These are phyloP conservation scores for Botrytis medusae DNA, from an alignment of 2,329 filamentous ascomycete genomes.

Conservation along the genomic window DNA sequence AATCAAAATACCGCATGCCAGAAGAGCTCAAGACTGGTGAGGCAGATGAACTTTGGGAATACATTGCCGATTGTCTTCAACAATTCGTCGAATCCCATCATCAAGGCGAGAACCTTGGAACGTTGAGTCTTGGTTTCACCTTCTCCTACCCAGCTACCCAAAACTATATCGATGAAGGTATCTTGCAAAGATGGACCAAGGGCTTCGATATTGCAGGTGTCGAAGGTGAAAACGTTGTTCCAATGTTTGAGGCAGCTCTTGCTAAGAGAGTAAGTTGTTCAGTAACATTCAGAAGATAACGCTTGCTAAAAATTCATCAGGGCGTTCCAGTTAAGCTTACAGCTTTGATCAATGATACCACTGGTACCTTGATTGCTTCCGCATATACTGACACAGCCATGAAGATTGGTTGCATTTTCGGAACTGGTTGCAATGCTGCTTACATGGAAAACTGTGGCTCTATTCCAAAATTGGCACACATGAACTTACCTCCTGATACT, in stretches of 20 bases:
- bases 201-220: conserved; percentile 93
- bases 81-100: conserved; percentile 90
- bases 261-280: conserved; percentile 57
- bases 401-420: conserved; percentile 97
- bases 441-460: conserved; percentile 94
- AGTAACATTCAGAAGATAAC: not conserved
- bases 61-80: conserved; percentile 87
- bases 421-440: conserved; percentile 95
- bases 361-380: conserved; percentile 92
- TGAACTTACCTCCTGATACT: conserved; percentile 80
- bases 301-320: conserved; percentile 46
- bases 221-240: conserved; percentile 86
- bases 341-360: conserved; percentile 96
- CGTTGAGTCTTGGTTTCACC: conserved; percentile 84
- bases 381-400: conserved; percentile 93
- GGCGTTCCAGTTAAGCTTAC: conserved; percentile 89
- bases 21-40: conserved; percentile 86
- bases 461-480: conserved; percentile 89
- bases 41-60: conserved; percentile 87
- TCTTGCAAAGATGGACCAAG: conserved; percentile 95
- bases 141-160: conserved; percentile 96
- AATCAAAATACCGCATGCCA: conserved; percentile 94
- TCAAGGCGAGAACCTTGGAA: conserved; percentile 61
- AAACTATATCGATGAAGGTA: conserved; percentile 87
- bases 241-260: conserved; percentile 79